A percentile compares a stretch with the other conserved stretches of the same genome.
phyloP scores from a whole-genome alignment of 1,139 yeast species.

The Lodderomyces orthopsilosis region DNA sequence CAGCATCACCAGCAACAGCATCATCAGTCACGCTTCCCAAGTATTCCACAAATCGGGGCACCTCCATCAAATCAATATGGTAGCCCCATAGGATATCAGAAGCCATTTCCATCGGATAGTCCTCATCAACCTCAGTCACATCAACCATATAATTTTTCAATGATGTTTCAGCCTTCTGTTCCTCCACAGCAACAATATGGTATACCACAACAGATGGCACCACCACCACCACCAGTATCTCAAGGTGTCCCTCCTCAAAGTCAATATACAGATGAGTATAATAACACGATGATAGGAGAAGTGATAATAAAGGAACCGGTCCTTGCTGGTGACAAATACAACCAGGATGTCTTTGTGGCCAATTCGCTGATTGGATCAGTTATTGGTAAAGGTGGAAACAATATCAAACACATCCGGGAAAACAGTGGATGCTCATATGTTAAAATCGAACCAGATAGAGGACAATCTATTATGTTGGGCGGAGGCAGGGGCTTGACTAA shows the following conservation, averaged over 20 bases:
- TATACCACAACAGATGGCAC: slow-evolving; percentile 3
- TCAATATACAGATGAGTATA: slow-evolving; percentile 46
- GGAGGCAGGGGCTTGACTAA: slow-evolving; percentile 57
- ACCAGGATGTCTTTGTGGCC: slow-evolving; percentile 74
- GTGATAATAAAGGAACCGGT: slow-evolving; percentile 43
- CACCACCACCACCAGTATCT: slow-evolving; percentile 9
- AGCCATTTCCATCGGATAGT: slow-evolving; percentile 11
- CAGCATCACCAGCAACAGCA: background rate
- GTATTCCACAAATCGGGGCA: slow-evolving; percentile 4
- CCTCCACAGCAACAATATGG: slow-evolving; percentile 36
- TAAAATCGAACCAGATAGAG: slow-evolving; percentile 56
- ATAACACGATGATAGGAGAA: slow-evolving; percentile 45
- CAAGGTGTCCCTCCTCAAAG: slow-evolving; percentile 28
- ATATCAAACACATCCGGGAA: slow-evolving; percentile 75
- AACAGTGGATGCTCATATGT: slow-evolving; percentile 73
- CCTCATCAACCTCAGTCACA: slow-evolving; percentile 14
- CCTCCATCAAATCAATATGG: background rate
- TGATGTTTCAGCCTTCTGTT: slow-evolving; percentile 32
- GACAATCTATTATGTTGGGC: slow-evolving; percentile 46
- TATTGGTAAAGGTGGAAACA: slow-evolving; percentile 84
- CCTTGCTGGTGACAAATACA: slow-evolving; percentile 47
- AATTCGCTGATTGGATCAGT: slow-evolving; percentile 78
- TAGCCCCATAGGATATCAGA: slow-evolving; percentile 2
- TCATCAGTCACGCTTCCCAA: slow-evolving; percentile 5
- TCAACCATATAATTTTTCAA: slow-evolving; percentile 38